Evolutionary conservation across 805 yeast species (phyloP), one percentile per base, ranked within the genome.

Genomic region (Pichia pseudocactophila): DNA sequence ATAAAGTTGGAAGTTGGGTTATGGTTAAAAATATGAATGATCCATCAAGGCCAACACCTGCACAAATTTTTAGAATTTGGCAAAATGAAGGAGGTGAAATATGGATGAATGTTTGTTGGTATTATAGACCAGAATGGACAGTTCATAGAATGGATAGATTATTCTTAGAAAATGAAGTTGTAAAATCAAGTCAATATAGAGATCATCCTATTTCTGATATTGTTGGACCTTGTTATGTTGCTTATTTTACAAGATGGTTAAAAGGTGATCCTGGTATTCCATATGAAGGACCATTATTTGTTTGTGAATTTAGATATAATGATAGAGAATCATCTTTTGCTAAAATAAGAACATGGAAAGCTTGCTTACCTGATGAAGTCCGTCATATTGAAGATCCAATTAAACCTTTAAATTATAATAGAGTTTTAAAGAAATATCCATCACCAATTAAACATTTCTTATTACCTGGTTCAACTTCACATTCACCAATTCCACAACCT

Each of bases 321-420:
- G 97, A 90, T 59, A 72, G 76, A 42, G 95, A 86, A 54, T 85
- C 86, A 61, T 80, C 80, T 25, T 92, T 92, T 70, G 92, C 90
- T 64, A 83, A 90, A 58, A 92, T 92, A 55, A 76, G 97, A 57
- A 90, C 98, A 2, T 92, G 98, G 98, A 90, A 87, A 63, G 97
- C 97, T 7, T 92, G 97, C 68, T 71, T 92, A 51, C 98, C 98
- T 0, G 97, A 92, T 62, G 97, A 90, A 62, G 83, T 90, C 37
- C 78, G 97, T 54, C 88, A 83, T 50, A 68, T 70, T 42, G 90
- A 85, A 54, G 97, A 89, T 55, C 82, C 84, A 28, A 78, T 83
- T 18, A 76, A 76, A 31, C 88, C 90, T 7, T 71, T 90, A 39
- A 67, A 71, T 43, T 63, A 57, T 42, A 76, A 84, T 41, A 72